A percentile compares a stretch with the other conserved stretches of the same genome.
These are phyloP conservation scores for Pythium pyrilobum DNA, from an alignment of 352 stramenopile genomes.

Conservation along the genomic window DNA sequence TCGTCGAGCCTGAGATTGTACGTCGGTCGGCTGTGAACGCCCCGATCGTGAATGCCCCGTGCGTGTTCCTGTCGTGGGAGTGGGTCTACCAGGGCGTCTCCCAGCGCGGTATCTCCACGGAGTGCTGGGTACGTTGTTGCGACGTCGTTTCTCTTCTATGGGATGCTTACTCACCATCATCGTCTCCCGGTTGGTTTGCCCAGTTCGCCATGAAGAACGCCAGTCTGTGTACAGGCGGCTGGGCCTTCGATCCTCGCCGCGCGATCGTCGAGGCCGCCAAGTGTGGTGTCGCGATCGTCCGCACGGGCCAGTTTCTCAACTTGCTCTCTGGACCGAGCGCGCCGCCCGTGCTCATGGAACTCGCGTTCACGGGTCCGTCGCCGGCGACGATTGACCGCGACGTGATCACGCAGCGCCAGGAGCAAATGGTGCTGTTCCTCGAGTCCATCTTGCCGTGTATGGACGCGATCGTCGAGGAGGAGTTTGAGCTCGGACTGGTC, in stretches of 20 bases:
- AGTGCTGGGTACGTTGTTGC: slow-evolving; percentile 58
- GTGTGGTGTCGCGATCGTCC: slow-evolving; percentile 50
- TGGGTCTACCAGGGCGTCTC: slow-evolving; percentile 85
- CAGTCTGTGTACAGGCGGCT: slow-evolving; percentile 50
- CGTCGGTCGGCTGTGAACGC: slow-evolving; percentile 32
- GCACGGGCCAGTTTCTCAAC: slow-evolving; percentile 66
- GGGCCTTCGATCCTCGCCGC: slow-evolving; percentile 65
- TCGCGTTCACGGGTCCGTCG: slow-evolving; percentile 40
- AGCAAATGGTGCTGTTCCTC: slow-evolving; percentile 78
- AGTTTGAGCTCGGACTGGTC: slow-evolving; percentile 52
- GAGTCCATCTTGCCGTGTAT: slow-evolving; percentile 76
- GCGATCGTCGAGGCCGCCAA: slow-evolving; percentile 68
- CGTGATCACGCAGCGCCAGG: slow-evolving; percentile 56
- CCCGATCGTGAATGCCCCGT: slow-evolving; percentile 41
- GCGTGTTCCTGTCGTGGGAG: slow-evolving; percentile 80
- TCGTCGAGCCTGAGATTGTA: slow-evolving; percentile 43
- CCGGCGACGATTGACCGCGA: slow-evolving; percentile 38
- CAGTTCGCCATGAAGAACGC: slow-evolving; percentile 84
- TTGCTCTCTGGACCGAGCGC: slow-evolving; percentile 29
- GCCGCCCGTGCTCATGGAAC: slow-evolving; percentile 31
- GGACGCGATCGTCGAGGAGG: slow-evolving; percentile 71
- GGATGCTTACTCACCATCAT: neutral
- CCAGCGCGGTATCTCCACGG: slow-evolving; percentile 68
- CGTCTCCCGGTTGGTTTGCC: neutral
- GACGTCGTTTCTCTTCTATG: neutral